Percentiles rank a stretch among this genome's conserved stretches.
Evolutionary conservation across 768 basidiomycete genomes (phyloP).

Genomic region (Sistotremastrum suecicum): DNA sequence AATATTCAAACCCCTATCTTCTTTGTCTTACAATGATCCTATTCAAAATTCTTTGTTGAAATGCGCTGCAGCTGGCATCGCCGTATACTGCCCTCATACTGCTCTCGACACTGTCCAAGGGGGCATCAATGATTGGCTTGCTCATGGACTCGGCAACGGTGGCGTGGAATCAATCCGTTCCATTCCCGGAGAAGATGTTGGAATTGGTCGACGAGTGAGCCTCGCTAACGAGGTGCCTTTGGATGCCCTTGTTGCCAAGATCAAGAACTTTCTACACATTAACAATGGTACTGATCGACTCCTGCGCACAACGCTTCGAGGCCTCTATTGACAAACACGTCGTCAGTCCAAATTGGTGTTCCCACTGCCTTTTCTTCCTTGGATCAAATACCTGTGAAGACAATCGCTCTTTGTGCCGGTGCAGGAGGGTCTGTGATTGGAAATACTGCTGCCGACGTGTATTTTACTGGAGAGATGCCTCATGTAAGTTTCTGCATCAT

Average conservation of each 20-base stretch:
- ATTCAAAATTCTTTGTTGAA: constrained; percentile 68
- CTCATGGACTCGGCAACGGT: constrained; percentile 29
- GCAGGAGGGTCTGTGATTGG: constrained; percentile 69
- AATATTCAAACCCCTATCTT: constrained; percentile 61
- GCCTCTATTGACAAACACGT: constrained; percentile 2
- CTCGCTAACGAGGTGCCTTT: constrained; percentile 44
- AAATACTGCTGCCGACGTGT: constrained; percentile 67
- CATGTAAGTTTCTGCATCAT: constrained; percentile 38
- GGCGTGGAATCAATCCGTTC: constrained; percentile 26
- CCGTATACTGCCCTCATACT: constrained; percentile 80
- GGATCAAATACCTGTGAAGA: constrained; percentile 26
- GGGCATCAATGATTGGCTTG: constrained; percentile 89
- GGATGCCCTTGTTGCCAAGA: constrained; percentile 43
- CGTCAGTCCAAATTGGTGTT: constrained; percentile 55
- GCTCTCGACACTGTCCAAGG: constrained; percentile 72
- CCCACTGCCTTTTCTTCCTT: constrained; percentile 12
- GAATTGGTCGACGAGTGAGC: constrained; percentile 55
- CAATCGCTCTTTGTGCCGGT: constrained; percentile 85
- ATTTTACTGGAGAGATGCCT: constrained; percentile 86
- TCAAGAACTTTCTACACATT: constrained; percentile 56
- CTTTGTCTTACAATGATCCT: constrained; percentile 64
- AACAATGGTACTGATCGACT: constrained; percentile 33
- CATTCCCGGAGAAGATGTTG: constrained; percentile 22
- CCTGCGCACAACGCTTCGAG: constrained; percentile 10
- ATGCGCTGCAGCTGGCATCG: constrained; percentile 72